phyloP scores from a whole-genome alignment of 2,329 filamentous ascomycete species.

The Diaporthe citriasiana region DNA sequence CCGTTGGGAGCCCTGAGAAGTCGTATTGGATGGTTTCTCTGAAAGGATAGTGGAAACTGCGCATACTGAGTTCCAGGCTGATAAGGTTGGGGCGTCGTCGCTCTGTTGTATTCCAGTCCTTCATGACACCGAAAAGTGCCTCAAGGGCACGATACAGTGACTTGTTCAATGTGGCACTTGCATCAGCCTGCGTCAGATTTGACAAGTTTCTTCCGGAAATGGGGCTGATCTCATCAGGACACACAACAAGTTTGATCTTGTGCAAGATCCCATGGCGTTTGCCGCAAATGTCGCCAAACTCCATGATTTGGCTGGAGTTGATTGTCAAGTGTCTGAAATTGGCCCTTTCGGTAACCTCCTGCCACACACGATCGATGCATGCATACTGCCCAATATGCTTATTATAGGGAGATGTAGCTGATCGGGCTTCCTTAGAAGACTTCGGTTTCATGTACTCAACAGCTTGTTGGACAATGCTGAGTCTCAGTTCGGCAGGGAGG shows the following conservation, averaged over 20 bases:
- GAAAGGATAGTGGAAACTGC: too few relatives aligned
- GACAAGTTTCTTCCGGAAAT: too few relatives aligned
- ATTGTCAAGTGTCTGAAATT: not conserved
- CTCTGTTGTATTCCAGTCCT: not conserved
- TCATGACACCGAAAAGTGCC: not conserved
- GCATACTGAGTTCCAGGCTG: too few relatives aligned
- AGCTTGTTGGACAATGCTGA: too few relatives aligned
- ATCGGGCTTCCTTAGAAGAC: too few relatives aligned
- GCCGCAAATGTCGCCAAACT: not conserved
- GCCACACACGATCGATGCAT: not conserved
- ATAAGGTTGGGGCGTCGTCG: not conserved
- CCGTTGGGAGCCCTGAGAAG: not conserved
- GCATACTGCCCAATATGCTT: not conserved
- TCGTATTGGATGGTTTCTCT: not conserved
- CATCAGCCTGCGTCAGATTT: too few relatives aligned
- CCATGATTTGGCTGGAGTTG: not conserved
- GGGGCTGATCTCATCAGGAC: not conserved
- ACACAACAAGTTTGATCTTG: not conserved
- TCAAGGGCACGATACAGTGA: not conserved
- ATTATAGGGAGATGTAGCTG: too few relatives aligned
- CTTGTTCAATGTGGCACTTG: not conserved
- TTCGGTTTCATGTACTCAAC: too few relatives aligned
- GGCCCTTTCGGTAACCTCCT: not conserved
- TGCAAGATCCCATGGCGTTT: not conserved
- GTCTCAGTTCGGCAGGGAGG: too few relatives aligned